phyloP scores from a whole-genome alignment of 2,329 filamentous ascomycete genomes.

The Neofusicoccum laricinum region DNA sequence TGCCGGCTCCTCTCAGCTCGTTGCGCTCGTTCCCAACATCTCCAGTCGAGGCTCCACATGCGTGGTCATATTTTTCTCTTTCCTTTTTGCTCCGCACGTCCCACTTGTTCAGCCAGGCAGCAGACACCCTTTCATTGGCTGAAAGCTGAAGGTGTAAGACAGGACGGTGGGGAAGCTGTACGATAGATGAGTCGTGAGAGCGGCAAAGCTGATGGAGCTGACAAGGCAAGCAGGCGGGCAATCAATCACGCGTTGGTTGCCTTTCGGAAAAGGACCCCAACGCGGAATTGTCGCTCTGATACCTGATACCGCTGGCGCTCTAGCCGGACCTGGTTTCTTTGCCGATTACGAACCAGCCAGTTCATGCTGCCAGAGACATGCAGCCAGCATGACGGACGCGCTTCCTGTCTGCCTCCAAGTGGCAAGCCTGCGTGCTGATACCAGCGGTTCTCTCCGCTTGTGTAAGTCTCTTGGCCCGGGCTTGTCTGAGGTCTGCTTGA shows the following conservation, averaged over 20 bases:
- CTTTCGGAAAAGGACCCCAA: background rate
- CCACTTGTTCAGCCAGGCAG: background rate
- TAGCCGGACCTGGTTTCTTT: background rate
- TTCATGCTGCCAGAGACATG: constrained; percentile 7
- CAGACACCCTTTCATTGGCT: background rate
- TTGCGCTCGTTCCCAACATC: background rate
- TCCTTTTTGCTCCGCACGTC: background rate
- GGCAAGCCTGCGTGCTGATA: background rate
- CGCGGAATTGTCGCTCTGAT: background rate
- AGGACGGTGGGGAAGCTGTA: background rate
- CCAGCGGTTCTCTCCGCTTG: background rate
- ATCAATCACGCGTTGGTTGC: constrained; percentile 9
- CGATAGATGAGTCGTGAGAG: background rate
- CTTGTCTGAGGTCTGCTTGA: background rate
- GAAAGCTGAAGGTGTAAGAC: background rate
- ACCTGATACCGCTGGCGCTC: background rate
- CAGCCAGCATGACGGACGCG: background rate
- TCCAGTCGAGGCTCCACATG: background rate
- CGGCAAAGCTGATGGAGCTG: background rate
- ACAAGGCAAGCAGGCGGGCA: background rate
- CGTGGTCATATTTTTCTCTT: background rate
- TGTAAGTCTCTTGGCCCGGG: background rate
- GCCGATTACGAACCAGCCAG: background rate
- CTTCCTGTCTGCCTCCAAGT: background rate
- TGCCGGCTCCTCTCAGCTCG: background rate